A percentile compares a stretch with the other conserved stretches of the same genome.
Evolutionary conservation across 2,329 filamentous ascomycete genomes (phyloP).

Genomic region (Macrophomina tecta): DNA sequence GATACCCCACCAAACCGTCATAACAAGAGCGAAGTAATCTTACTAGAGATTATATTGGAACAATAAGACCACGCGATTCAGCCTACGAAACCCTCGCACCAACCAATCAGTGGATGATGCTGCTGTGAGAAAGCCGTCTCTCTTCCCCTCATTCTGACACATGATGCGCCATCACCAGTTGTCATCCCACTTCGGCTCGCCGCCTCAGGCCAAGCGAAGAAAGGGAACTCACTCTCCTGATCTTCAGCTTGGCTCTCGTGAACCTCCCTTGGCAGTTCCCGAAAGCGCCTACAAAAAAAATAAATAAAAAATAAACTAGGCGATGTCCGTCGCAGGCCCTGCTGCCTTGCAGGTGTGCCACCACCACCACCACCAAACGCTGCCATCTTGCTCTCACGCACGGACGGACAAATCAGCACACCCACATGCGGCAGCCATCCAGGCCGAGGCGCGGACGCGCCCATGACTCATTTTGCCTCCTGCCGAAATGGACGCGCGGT

Average conservation of each 20-base stretch:
- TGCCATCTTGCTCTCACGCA: no score
- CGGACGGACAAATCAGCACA: no score
- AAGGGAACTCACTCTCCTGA: constrained; percentile 1
- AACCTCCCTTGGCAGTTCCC: not conserved
- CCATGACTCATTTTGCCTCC: no score
- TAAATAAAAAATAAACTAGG: no score
- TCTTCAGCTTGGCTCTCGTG: not conserved
- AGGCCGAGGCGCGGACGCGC: no score
- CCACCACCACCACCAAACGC: not conserved
- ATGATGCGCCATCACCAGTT: constrained; percentile 18
- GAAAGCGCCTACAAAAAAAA: no score
- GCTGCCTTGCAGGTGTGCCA: not conserved
- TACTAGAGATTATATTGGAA: constrained; percentile 1
- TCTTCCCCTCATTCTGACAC: no score
- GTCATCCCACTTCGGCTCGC: constrained; percentile 12
- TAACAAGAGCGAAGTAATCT: not conserved
- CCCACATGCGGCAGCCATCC: not conserved
- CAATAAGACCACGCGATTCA: not conserved
- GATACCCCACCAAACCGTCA: not conserved
- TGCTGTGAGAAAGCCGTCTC: not conserved
- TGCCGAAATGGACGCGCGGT: no score
- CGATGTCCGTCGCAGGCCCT: not conserved
- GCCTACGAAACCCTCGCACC: not conserved
- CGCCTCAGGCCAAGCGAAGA: not conserved
- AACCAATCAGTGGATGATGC: not conserved